Percentiles rank a stretch among this genome's conserved stretches.
phyloP scores from a whole-genome alignment of 2,329 filamentous ascomycete genomes.

The Aspergillus sp. region DNA sequence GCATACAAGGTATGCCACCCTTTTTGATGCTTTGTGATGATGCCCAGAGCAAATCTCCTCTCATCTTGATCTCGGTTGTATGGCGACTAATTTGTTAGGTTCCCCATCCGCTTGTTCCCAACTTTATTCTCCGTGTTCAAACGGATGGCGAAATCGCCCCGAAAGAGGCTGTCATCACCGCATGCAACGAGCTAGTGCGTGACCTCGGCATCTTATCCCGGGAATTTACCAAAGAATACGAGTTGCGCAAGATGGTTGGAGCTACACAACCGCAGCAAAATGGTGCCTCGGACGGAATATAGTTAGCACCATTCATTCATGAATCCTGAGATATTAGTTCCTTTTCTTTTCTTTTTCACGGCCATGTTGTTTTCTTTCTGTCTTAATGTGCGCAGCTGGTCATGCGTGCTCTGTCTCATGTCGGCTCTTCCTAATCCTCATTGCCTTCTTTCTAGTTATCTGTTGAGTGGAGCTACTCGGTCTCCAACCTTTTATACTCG shows the following conservation, averaged over 20 bases:
- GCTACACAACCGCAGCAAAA: conserved; percentile 55
- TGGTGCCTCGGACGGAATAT: conserved; percentile 24
- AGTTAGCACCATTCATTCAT: neutral
- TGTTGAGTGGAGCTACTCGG: neutral
- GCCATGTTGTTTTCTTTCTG: conserved; percentile 1
- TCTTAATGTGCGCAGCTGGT: conserved; percentile 23
- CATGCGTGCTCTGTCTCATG: conserved; percentile 13
- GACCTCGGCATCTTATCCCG: conserved; percentile 77
- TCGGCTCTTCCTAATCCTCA: neutral
- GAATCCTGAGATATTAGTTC: neutral
- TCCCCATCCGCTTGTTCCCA: conserved; percentile 47
- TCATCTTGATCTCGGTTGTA: neutral
- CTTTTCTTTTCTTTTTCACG: neutral
- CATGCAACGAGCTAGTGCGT: conserved; percentile 78
- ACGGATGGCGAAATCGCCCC: conserved; percentile 86
- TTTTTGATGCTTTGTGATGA: conserved; percentile 27
- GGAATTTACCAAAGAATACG: conserved; percentile 90
- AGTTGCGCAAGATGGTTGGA: conserved; percentile 80
- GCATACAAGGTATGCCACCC: conserved; percentile 74
- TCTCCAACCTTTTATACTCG: neutral
- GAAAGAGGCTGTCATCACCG: conserved; percentile 80
- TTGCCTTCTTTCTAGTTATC: neutral
- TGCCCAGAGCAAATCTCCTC: neutral
- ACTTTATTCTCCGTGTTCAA: conserved; percentile 77
- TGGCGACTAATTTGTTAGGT: conserved; percentile 29